phyloP scores from a whole-genome alignment of 257 asterid species.

The Solanum appendiculatum region DNA sequence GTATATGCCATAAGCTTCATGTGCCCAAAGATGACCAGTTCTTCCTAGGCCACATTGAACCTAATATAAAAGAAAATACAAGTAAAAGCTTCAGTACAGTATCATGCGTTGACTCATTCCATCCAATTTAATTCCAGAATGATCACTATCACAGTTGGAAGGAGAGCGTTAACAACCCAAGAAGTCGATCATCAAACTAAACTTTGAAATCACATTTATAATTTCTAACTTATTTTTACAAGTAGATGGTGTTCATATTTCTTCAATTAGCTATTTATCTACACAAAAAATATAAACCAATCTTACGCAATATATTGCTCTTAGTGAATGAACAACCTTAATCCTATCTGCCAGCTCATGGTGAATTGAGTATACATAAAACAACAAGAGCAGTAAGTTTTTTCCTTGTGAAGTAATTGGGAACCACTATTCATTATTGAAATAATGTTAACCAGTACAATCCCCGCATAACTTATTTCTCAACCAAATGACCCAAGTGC shows the following conservation, averaged over 20 bases:
- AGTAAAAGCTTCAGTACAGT: background rate
- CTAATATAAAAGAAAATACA: conserved; percentile 19
- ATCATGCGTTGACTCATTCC: background rate
- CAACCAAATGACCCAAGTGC: background rate
- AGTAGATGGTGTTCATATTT: background rate
- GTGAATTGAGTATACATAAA: background rate
- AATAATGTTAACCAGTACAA: background rate
- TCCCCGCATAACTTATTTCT: background rate
- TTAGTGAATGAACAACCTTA: background rate
- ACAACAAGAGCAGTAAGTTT: background rate
- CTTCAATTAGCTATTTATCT: background rate
- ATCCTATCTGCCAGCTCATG: background rate
- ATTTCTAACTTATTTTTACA: background rate
- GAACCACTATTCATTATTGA: background rate
- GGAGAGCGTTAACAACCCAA: background rate
- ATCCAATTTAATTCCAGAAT: background rate
- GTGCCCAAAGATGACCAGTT: conserved; percentile 89
- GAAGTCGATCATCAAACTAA: background rate
- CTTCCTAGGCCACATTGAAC: conserved; percentile 97
- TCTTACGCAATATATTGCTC: background rate
- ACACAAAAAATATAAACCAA: background rate
- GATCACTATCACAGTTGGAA: background rate
- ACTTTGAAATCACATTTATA: background rate
- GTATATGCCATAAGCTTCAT: conserved; percentile 54
- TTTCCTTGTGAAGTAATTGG: background rate